A percentile compares a stretch with the other conserved stretches of the same genome.
Evolutionary conservation across 2,329 filamentous ascomycete genomes (phyloP).

Genomic region (Sarocladium strictum): DNA sequence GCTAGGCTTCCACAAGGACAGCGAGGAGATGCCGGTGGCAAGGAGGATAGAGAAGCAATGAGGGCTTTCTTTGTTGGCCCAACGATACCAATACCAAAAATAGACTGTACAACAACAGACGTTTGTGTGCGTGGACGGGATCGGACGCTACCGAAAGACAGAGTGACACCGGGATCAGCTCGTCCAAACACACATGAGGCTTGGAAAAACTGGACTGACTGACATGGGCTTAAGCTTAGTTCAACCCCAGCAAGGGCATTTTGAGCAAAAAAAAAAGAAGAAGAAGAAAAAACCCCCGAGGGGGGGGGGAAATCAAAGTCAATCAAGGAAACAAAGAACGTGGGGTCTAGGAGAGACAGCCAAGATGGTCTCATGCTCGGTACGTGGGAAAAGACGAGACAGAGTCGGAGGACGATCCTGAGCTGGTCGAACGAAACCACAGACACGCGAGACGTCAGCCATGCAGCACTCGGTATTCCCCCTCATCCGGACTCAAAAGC

Average conservation of each 20-base stretch:
- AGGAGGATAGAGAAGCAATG: slow-evolving; percentile 17
- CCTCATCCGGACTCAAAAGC: neutral
- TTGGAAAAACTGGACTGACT: too few relatives aligned
- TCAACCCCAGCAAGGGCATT: neutral
- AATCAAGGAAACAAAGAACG: neutral
- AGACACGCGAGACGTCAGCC: neutral
- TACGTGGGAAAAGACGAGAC: neutral
- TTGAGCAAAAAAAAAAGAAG: too few relatives aligned
- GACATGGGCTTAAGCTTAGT: neutral
- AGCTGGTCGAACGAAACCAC: neutral
- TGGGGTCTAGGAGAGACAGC: neutral
- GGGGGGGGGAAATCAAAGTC: too few relatives aligned
- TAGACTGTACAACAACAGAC: slow-evolving; percentile 8
- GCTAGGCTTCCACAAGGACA: slow-evolving; percentile 56
- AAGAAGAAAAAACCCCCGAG: too few relatives aligned
- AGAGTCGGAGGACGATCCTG: neutral
- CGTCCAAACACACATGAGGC: neutral
- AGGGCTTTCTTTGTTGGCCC: too few relatives aligned
- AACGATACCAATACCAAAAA: slow-evolving; percentile 3
- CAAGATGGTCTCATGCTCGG: neutral
- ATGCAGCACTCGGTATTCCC: neutral
- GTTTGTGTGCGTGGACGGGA: slow-evolving; percentile 1
- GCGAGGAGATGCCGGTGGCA: slow-evolving; percentile 14
- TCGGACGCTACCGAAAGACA: neutral
- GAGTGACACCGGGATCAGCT: neutral